These are phyloP conservation scores for Sordaria brevicollis DNA, from an alignment of 495 filamentous ascomycete genomes.

Conservation along the genomic window DNA sequence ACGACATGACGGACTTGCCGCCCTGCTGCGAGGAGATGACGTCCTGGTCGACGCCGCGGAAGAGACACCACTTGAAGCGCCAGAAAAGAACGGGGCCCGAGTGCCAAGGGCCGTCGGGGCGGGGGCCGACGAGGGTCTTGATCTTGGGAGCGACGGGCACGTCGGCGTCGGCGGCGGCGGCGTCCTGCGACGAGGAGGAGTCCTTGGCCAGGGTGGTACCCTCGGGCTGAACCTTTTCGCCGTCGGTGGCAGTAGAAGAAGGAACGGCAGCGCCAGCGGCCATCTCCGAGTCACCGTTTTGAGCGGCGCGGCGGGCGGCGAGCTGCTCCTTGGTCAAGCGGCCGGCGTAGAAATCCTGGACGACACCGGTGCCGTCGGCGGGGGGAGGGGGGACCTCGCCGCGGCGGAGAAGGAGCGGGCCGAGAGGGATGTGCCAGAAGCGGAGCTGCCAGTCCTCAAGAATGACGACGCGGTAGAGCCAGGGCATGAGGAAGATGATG, in stretches of 20 bases:
- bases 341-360: conserved; percentile 44
- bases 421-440: conserved; percentile 47
- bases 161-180: background rate
- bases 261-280: background rate
- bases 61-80: conserved; percentile 35
- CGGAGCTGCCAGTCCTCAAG: conserved; percentile 45
- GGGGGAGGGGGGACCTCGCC: conserved; percentile 38
- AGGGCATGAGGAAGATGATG: conserved; percentile 49
- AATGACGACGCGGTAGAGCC: conserved; percentile 48
- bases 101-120: conserved; percentile 28
- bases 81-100: conserved; percentile 29
- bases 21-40: conserved; percentile 36
- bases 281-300: conserved; percentile 1
- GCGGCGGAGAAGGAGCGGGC: conserved; percentile 44
- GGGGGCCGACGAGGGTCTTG: conserved; percentile 23
- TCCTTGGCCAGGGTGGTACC: background rate
- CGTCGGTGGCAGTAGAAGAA: background rate
- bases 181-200: background rate
- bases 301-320: conserved; percentile 26
- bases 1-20: conserved; percentile 20
- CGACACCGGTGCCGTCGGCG: conserved; percentile 24
- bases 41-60: conserved; percentile 53
- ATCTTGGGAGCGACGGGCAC: background rate
- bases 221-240: background rate
- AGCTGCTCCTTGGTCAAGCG: conserved; percentile 37